phyloP scores from a whole-genome alignment of 1,284 basidiomycete genomes.

The Malassezia restricta region DNA sequence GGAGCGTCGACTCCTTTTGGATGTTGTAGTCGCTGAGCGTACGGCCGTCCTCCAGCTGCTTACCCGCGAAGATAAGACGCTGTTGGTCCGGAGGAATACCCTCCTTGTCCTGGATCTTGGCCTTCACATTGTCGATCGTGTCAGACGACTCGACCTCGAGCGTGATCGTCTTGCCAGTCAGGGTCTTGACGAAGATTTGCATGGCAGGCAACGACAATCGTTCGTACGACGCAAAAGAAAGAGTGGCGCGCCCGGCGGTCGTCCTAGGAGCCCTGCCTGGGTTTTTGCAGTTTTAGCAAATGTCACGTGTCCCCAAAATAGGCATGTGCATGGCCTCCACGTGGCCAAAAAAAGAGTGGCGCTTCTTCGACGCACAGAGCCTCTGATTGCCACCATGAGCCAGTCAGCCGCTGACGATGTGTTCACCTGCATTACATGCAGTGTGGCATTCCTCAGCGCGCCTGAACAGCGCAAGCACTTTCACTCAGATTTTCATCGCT shows the following conservation, averaged over 20 bases:
- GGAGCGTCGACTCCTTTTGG: conserved; percentile 97
- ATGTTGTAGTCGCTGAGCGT: conserved; percentile 56
- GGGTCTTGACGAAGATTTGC: conserved; percentile 44
- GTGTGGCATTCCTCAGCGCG: conserved; percentile 71
- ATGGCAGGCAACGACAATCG: conserved; percentile 19
- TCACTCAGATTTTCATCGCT: conserved; percentile 85
- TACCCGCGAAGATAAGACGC: conserved; percentile 43
- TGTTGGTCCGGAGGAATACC: conserved; percentile 44
- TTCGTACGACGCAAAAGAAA: conserved; percentile 11
- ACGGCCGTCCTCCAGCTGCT: conserved; percentile 43
- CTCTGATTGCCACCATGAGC: conserved; percentile 1
- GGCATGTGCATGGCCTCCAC: neutral
- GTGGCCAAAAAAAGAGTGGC: neutral
- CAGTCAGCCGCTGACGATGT: conserved; percentile 12
- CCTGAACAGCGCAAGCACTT: conserved; percentile 84
- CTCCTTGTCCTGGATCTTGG: conserved; percentile 46
- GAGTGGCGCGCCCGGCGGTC: neutral
- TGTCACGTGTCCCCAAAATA: conserved; percentile 4
- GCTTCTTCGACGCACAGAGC: neutral
- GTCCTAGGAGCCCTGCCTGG: neutral
- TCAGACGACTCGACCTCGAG: conserved; percentile 47
- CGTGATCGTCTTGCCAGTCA: conserved; percentile 48
- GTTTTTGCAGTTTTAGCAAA: conserved; percentile 11
- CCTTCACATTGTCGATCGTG: conserved; percentile 57
- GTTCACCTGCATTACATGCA: conserved; percentile 77